Base-by-base conservation (phyloP, 106 monocot genomes). In the Dendrobium officinale region DNA sequence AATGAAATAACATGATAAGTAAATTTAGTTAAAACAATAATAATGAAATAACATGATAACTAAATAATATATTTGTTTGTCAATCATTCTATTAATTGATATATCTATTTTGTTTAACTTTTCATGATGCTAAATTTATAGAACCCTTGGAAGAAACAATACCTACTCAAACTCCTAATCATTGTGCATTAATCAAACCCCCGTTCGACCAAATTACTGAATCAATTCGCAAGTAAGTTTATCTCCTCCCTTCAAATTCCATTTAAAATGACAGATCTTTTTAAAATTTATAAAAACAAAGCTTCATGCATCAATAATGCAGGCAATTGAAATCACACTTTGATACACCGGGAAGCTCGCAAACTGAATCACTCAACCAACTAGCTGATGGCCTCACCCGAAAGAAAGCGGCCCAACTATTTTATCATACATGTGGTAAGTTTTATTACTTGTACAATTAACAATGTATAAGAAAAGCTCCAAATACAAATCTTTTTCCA, bases 301-400 rank as follows among this genome's bases (percentile, higher is more conserved):
- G 3, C 64, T 20, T 66, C 33, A 2, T 44, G 20, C 26, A 49
- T 42, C n/a, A 51, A 48, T 49, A 27, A 9, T 77, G 22, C 78
- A 96, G 96, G 79, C 90, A 93, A 81, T 80, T 96, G 13, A 93
- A 96, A 76, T 16, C 77, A 55, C 93, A 96, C 49, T 96, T 96
- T 72, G 93, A 92, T 11, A 90, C 90, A 2, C 93, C 96, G 17
- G 96, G 96, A 9, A 88, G 84, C 13, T 86, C 93, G 16, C 80
- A 81, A 22, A 79, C 70, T 29, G 96, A 96, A 67, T 93, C 96
- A 19, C 79, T 96, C 15, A 79, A 88, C 73, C 81, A 87, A 73
- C 80, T 96, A 29, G 83, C 96, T 33, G 72, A 45, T 18, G 93
- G 92, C 8, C 90, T 96, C 90, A 88, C 78, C 54, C 67, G 78